Evolutionary conservation across 1,284 basidiomycete species (phyloP).

Genomic region (Golubevia sp.): DNA sequence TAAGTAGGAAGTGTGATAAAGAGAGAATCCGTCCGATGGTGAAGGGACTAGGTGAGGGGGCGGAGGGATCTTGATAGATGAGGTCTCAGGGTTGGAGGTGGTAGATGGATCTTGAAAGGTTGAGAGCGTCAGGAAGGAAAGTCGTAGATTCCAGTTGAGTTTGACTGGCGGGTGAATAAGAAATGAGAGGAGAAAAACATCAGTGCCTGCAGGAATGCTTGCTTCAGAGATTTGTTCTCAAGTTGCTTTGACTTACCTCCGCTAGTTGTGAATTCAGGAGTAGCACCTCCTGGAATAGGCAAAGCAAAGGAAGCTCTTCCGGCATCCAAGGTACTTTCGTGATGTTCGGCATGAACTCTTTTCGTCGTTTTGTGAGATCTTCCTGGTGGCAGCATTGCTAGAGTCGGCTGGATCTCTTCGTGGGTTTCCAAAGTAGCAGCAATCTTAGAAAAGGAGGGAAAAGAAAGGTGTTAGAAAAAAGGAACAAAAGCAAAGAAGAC

Average conservation of each 20-base stretch:
- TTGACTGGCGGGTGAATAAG: conserved; percentile 16
- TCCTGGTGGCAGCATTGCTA: conserved; percentile 34
- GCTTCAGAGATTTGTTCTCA: background rate
- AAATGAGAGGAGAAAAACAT: background rate
- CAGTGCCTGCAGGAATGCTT: background rate
- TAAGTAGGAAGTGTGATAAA: conserved; percentile 36
- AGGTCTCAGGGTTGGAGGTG: conserved; percentile 1
- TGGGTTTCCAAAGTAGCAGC: conserved; percentile 50
- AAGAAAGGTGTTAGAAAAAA: background rate
- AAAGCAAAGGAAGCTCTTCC: conserved; percentile 36
- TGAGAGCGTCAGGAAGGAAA: conserved; percentile 42
- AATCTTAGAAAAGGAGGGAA: conserved; percentile 9
- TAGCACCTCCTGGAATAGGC: conserved; percentile 43
- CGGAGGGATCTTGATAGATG: conserved; percentile 6
- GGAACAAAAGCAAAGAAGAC: background rate
- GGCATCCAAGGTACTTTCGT: conserved; percentile 45
- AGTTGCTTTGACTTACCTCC: conserved; percentile 19
- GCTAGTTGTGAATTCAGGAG: conserved; percentile 50
- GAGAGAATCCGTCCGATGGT: conserved; percentile 35
- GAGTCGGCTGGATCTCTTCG: conserved; percentile 43
- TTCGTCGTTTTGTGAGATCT: conserved; percentile 30
- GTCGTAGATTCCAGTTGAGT: conserved; percentile 40
- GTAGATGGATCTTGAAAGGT: conserved; percentile 7
- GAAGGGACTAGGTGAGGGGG: conserved; percentile 33
- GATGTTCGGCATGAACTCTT: conserved; percentile 42